Base-by-base conservation (phyloP, 257 asterid species). In the Prunella vulgaris region DNA sequence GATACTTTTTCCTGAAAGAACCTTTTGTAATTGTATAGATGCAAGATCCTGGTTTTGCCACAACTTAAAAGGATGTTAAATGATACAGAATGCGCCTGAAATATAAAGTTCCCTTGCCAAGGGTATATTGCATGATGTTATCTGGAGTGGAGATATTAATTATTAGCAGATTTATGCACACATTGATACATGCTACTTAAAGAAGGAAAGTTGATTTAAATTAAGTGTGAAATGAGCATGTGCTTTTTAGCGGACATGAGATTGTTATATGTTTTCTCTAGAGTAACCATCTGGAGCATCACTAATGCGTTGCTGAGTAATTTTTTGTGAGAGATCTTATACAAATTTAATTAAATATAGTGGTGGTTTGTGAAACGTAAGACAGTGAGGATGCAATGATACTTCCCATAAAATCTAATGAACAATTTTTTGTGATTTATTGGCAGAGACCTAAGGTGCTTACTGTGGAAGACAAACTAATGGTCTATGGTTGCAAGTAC, bases 401-500 rank as follows among this genome's bases (percentile, higher is more conserved):
- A 8, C 13, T 20, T 64, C 24, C 42, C 14, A 12, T 35, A 25
- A 72, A 21, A 21, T 62, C 66, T 74, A 35, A 76, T 53, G 35
- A 58, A 60, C 42, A 49, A 66, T 25, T 61, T 65, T 64, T 32
- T 78, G 44, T 68, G 68, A 42, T 78, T 70, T 76, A 6, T 79
- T 86, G 75, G 77, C 90, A 92, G 98, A 84, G 83, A 72, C 95
- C 96, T 21, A 85, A 85, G 81, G 81, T 86, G 79, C 85, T 86
- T 81, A 84, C 97, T 10, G 87, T 90, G 82, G 97, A 90, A 66
- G 97, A 92, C 84, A 92, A 88, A 77, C 84, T 92, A 76, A 74
- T 74, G 81, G 90, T 77, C 72, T 82, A 81, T 70, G 97, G 98
- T 69, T 92, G 98, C 97, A 92, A 90, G 97, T 90, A 89, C 18